A percentile compares a stretch with the other conserved stretches of the same genome.
Evolutionary conservation across 257 asterid species (phyloP).

Genomic region (Lycium barbarum): DNA sequence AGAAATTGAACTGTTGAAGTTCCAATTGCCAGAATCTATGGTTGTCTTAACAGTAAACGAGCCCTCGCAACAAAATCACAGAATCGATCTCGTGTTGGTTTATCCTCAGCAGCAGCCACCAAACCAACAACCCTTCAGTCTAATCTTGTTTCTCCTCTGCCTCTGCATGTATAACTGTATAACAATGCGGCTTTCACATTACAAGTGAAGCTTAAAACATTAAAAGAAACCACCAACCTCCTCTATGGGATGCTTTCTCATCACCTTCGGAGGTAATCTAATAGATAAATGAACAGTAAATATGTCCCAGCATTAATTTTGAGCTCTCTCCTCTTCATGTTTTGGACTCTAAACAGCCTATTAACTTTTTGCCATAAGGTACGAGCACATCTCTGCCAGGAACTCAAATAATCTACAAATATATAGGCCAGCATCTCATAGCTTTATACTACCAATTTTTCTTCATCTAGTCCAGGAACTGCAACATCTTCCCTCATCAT

Average conservation of each 20-base stretch:
- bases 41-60: neutral
- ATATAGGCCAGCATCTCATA: neutral
- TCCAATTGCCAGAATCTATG: neutral
- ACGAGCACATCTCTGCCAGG: neutral
- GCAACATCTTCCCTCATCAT: slow-evolving; percentile 61
- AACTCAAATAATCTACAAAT: neutral
- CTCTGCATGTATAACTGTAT: neutral
- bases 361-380: neutral
- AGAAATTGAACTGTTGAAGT: neutral
- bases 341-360: neutral
- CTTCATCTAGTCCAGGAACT: slow-evolving; percentile 65
- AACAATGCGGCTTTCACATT: neutral
- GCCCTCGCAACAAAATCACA: neutral
- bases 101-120: neutral
- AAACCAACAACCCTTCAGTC: neutral
- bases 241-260: neutral
- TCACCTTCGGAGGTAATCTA: neutral
- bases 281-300: neutral
- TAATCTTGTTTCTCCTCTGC: neutral
- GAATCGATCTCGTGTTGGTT: neutral
- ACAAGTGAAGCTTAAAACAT: neutral
- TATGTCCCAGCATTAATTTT: neutral
- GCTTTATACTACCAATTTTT: slow-evolving; percentile 56
- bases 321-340: neutral
- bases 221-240: neutral